phyloP scores from a whole-genome alignment of 2,329 filamentous ascomycete genomes.

The Aspergillus novoparasiticus region DNA sequence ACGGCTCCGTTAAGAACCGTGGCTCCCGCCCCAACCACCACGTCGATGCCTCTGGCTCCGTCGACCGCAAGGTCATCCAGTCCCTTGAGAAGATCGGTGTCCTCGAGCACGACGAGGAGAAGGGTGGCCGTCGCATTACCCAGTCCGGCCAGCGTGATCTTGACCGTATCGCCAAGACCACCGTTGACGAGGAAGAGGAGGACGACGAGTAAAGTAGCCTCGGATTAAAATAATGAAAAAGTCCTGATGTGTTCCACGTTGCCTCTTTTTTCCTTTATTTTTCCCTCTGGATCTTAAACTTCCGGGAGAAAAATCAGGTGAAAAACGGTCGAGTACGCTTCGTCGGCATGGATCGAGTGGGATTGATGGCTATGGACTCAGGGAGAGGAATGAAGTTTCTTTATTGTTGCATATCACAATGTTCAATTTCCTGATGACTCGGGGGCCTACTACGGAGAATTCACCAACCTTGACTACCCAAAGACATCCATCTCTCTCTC shows the following conservation, averaged over 20 bases:
- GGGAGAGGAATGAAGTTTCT: conserved; percentile 24
- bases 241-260: conserved; percentile 24
- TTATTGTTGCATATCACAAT: conserved; percentile 26
- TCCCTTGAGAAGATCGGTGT: conserved; percentile 99
- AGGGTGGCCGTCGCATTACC: conserved; percentile 97
- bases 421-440: conserved; percentile 20
- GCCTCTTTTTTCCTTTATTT: conserved; percentile 10
- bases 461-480: conserved; percentile 1
- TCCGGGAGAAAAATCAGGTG: conserved; percentile 7
- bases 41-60: conserved; percentile 90
- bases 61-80: conserved; percentile 98
- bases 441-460: conserved; percentile 4
- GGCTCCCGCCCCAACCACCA: conserved; percentile 89
- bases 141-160: conserved; percentile 98
- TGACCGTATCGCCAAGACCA: conserved; percentile 89
- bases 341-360: conserved; percentile 10
- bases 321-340: conserved; percentile 8
- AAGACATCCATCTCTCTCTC: neutral
- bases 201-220: conserved; percentile 47
- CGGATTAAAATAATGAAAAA: conserved; percentile 31
- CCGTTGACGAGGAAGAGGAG: conserved; percentile 49
- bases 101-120: conserved; percentile 95
- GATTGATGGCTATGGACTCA: conserved; percentile 11
- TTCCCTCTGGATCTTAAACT: conserved; percentile 1
- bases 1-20: conserved; percentile 97